Percentiles rank a stretch among this genome's conserved stretches.
Conservation (phyloP, 352 stramenopile genomes). For the Phytophthora sp. region DNA sequence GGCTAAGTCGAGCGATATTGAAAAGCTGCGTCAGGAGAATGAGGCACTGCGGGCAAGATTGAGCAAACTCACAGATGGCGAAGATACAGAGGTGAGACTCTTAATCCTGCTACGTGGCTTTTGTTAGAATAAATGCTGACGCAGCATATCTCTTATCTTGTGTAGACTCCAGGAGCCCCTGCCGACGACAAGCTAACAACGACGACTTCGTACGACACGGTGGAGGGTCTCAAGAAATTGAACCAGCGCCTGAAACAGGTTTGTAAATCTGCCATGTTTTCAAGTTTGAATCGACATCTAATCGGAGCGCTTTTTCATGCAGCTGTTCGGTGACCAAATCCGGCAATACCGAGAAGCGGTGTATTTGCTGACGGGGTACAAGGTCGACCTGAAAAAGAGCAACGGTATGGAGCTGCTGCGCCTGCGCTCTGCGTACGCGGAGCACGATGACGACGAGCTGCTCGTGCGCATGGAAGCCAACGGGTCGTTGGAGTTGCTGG, state of each 20-base stretch:
- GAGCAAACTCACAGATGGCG: slow-evolving; percentile 38
- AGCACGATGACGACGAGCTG: slow-evolving; percentile 85
- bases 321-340: slow-evolving; percentile 90
- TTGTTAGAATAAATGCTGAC: background rate
- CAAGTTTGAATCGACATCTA: background rate
- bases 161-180: slow-evolving; percentile 16
- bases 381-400: slow-evolving; percentile 86
- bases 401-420: slow-evolving; percentile 78
- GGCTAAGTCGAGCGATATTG: slow-evolving; percentile 40
- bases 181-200: slow-evolving; percentile 58
- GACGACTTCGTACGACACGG: slow-evolving; percentile 85
- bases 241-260: slow-evolving; percentile 90
- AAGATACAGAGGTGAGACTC: slow-evolving; percentile 36
- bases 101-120: background rate
- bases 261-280: background rate
- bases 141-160: no score
- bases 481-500: slow-evolving; percentile 80
- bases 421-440: slow-evolving; percentile 84
- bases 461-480: slow-evolving; percentile 85
- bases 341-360: slow-evolving; percentile 90
- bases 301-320: background rate
- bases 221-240: slow-evolving; percentile 85
- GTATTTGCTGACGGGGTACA: slow-evolving; percentile 89
- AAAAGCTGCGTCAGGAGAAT: slow-evolving; percentile 59
- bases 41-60: slow-evolving; percentile 54